Base-by-base conservation (phyloP, 1,284 basidiomycete genomes). In the Cryptococcus floricola region DNA sequence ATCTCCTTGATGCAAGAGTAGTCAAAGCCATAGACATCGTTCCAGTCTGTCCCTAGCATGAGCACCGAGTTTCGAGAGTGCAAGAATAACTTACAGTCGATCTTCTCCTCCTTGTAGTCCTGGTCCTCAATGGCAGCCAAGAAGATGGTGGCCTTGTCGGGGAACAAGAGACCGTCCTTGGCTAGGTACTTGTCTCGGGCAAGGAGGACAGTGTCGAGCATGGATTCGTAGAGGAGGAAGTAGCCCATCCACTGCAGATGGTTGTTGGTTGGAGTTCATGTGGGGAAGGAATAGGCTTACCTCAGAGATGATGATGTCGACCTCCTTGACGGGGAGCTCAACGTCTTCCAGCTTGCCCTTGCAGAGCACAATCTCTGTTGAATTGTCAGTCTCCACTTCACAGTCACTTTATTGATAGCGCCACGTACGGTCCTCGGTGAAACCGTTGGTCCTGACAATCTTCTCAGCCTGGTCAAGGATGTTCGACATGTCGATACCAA, bases 1-100 rank as follows among this genome's bases (percentile, higher is more conserved):
- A 98, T 97, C 74, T 97, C 93, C 79, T 98, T 98, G 83, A 99
- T 98, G 78, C 95, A 98, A 47, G 92, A 96, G 79, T 93, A 99
- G 80, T 99, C 93, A 77, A 99, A 98, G 44, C 96, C 96, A 77
- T 98, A 99, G 31, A 99, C 96, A 69, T 98, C 95, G 75, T 98
- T 94, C 96, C 96, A 99, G 82, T 97, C 92, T 95, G 67, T 37
- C 12, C 23, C 47, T 45, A 41, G 51, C 47, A 19, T 39, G 19
- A 42, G 47, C 52, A 42, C n/a, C 3, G 8, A 38, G 31, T 14
- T 9, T 48, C n/a, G 28, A 19, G 16, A 52, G 18, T 9, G 9
- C 23, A 53, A 39, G 48, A n/a, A 4, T 47, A 4, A 81, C 88
- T 71, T 71, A 94, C 92, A 97, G 78, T 93, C 93, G 74, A 99